Conservation (phyloP, 176 grass and related monocot genomes). For the Themeda triandra region DNA sequence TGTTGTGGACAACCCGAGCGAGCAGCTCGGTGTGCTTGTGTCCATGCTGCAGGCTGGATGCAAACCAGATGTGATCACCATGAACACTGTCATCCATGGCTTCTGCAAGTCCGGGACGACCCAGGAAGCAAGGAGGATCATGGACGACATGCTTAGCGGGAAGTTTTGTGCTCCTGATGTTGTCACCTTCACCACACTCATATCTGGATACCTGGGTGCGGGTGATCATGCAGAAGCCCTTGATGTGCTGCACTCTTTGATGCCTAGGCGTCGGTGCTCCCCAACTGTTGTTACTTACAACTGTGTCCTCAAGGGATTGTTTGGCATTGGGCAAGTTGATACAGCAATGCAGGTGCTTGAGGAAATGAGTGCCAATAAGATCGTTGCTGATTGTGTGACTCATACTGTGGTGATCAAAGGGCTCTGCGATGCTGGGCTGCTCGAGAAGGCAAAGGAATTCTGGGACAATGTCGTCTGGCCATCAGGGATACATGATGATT, state of each 20-base stretch:
- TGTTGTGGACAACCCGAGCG: constrained; percentile 56
- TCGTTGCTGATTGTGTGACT: constrained; percentile 45
- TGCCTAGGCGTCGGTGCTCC: constrained; percentile 45
- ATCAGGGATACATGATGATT: constrained; percentile 74
- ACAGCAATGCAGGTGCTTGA: constrained; percentile 57
- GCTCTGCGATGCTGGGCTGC: constrained; percentile 38
- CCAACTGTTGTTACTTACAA: constrained; percentile 77
- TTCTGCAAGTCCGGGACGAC: constrained; percentile 76
- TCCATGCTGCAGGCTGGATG: constrained; percentile 78
- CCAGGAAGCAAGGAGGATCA: constrained; percentile 72
- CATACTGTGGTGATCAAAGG: constrained; percentile 58
- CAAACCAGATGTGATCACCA: constrained; percentile 66
- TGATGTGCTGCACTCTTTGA: constrained; percentile 45
- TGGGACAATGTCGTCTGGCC: constrained; percentile 84
- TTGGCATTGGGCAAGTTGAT: constrained; percentile 43
- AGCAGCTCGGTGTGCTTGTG: constrained; percentile 71
- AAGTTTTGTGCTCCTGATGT: constrained; percentile 72
- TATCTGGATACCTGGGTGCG: constrained; percentile 56
- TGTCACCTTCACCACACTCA: constrained; percentile 79
- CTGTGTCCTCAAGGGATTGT: constrained; percentile 54
- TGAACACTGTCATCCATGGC: constrained; percentile 87
- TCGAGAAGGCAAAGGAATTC: constrained; percentile 62
- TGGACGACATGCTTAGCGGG: constrained; percentile 75
- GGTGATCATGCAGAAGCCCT: constrained; percentile 61
- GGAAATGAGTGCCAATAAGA: constrained; percentile 48